Evolutionary conservation across 75 land plant genomes (phyloP), one percentile per base, ranked within the genome.

Genomic region (Sequoia sempervirens): DNA sequence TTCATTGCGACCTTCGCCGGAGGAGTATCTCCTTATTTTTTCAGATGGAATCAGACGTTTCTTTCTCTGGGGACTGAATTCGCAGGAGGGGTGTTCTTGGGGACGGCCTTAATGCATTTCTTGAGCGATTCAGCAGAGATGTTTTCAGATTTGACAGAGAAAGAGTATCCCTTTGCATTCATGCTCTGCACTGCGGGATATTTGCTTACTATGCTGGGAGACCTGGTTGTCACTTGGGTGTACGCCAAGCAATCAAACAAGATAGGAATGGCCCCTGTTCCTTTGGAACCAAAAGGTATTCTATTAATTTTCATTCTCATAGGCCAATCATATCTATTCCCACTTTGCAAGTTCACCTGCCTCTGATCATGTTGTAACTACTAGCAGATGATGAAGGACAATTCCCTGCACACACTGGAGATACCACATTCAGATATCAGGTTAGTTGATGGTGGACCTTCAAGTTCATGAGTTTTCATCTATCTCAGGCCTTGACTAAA

Each of bases 11-110:
- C 98, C 32, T 96, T 96, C 85, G 15, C 82, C 38, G 91, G 87
- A 28, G 98, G 98, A 30, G 82, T 96, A 14, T 95, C 98, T 37
- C 98, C 98, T 15, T 96, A 93, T 83, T 96, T 95, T 80, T 61
- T 88, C 69, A 84, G 87, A 50, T 95, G 97, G 98, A 91, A 95
- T 80, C 90, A 91, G 83, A 81, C 84, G 13, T 94, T 95, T 79
- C 88, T 95, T 20, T 80, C 85, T 14, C 79, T 93, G 75, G 98
- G 98, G 9, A 96, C 97, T 14, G 97, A 96, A 80, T 96, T 96
- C 79, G 97, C 98, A 50, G 98, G 94, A 50, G 52, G 14, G 14
- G 47, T 46, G 6, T 50, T 50, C 52, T 50, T 50, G 52, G 52
- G 52, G 14, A 50, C 52, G 52, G 52, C 52, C 14, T 50, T 43